These are phyloP conservation scores for Cyclotella distinguenda DNA, from an alignment of 108 stramenopile species.

Conservation along the genomic window DNA sequence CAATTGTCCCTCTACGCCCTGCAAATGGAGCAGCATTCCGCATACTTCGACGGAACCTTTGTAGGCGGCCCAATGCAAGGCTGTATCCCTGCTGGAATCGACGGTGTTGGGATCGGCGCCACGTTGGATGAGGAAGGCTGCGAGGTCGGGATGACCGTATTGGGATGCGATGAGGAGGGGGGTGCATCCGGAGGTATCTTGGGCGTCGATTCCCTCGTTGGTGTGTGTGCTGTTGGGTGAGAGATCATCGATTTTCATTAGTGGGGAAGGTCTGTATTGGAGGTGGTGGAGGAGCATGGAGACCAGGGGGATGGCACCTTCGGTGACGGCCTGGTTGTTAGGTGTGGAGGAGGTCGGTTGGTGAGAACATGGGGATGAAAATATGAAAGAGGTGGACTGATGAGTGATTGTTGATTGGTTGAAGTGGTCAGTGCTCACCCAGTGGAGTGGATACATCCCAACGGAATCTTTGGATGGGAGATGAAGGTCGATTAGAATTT, in stretches of 20 bases:
- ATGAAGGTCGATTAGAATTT: slow-evolving; percentile 48
- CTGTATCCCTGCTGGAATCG: slow-evolving; percentile 85
- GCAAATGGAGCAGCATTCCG: slow-evolving; percentile 81
- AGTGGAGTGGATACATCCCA: slow-evolving; percentile 94
- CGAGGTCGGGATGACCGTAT: slow-evolving; percentile 92
- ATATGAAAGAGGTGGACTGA: neutral
- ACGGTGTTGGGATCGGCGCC: slow-evolving; percentile 79
- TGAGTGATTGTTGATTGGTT: neutral
- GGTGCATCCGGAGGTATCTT: slow-evolving; percentile 83
- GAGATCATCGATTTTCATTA: slow-evolving; percentile 21
- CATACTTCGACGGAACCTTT: slow-evolving; percentile 89
- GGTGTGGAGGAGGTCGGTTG: no score
- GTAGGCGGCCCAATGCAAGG: slow-evolving; percentile 96
- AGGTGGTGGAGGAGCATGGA: slow-evolving; percentile 64
- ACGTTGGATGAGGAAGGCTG: slow-evolving; percentile 77
- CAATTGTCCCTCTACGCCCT: slow-evolving; percentile 47
- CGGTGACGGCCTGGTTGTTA: slow-evolving; percentile 81
- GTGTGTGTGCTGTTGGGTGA: neutral
- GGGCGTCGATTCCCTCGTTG: slow-evolving; percentile 49
- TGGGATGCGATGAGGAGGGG: slow-evolving; percentile 92
- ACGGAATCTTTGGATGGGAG: slow-evolving; percentile 66
- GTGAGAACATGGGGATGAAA: neutral
- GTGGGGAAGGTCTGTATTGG: slow-evolving; percentile 46
- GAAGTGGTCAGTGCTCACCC: slow-evolving; percentile 43
- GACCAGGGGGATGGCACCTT: slow-evolving; percentile 79